Evolutionary conservation across 805 yeast species (phyloP).

Genomic region (Barnettozyma salicaria): DNA sequence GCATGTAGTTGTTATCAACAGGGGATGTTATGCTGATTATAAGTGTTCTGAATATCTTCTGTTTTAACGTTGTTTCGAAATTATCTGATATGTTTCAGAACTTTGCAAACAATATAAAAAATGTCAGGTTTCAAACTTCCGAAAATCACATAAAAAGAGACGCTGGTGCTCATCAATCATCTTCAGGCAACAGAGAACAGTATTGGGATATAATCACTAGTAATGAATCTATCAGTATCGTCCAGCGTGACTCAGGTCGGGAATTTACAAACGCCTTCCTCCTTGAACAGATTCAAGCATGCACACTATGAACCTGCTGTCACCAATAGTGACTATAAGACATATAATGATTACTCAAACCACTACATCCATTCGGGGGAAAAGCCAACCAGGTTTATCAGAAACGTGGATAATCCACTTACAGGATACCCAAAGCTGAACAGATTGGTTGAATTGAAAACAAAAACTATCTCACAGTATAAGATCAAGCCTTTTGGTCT

Average conservation of each 20-base stretch:
- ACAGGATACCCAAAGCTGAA: constrained; percentile 86
- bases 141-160: not conserved
- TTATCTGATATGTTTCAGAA: too few species aligned
- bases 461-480: constrained; percentile 45
- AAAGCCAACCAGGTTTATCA: constrained; percentile 57
- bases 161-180: not conserved
- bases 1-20: too few species aligned
- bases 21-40: too few species aligned
- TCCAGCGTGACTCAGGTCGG: constrained; percentile 9
- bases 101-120: too few species aligned
- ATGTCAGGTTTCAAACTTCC: too few species aligned
- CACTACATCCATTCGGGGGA: constrained; percentile 57
- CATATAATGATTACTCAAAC: constrained; percentile 69
- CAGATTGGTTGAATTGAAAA: constrained; percentile 59
- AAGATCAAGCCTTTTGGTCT: constrained; percentile 64
- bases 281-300: constrained; percentile 5
- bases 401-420: constrained; percentile 60
- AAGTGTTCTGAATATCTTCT: too few species aligned
- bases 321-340: constrained; percentile 9
- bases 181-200: not conserved
- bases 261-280: constrained; percentile 2
- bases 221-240: constrained; percentile 10
- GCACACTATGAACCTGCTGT: constrained; percentile 10
- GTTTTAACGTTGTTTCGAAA: constrained; percentile 2
- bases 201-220: not conserved